phyloP scores from a whole-genome alignment of 352 stramenopile species.

The Ophiocytium majus region DNA sequence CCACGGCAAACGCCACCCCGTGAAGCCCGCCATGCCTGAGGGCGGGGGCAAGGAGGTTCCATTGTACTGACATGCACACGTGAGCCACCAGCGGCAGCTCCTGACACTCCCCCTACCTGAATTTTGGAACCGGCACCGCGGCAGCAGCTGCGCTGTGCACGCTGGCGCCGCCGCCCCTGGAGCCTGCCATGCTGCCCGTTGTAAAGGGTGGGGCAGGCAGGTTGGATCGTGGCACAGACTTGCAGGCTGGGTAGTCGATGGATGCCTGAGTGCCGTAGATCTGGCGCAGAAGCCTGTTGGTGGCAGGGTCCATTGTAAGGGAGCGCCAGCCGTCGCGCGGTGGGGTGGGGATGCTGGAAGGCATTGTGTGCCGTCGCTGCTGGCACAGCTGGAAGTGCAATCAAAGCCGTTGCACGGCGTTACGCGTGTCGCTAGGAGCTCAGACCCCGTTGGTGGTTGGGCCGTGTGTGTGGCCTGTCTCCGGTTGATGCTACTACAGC shows the following conservation, averaged over 20 bases:
- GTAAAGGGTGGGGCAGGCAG: not conserved
- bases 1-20: too few relatives aligned
- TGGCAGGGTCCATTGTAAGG: not conserved
- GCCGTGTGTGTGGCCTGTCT: too few relatives aligned
- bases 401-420: too few relatives aligned
- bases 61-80: too few relatives aligned
- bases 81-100: too few relatives aligned
- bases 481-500: too few relatives aligned
- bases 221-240: not conserved
- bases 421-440: too few relatives aligned
- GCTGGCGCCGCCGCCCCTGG: not conserved
- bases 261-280: not conserved
- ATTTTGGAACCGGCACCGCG: not conserved
- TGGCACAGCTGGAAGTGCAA: too few relatives aligned
- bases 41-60: too few relatives aligned
- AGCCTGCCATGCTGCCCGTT: not conserved
- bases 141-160: not conserved
- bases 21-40: too few relatives aligned
- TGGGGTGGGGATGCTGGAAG: not conserved
- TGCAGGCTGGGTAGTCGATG: not conserved
- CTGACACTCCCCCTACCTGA: slow-evolving; percentile 1
- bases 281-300: not conserved
- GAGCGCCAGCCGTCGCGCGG: not conserved
- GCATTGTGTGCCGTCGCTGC: too few relatives aligned
- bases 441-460: too few relatives aligned